Evolutionary conservation across 1,139 yeast species (phyloP).

Genomic region (Hanseniaspora sp.): DNA sequence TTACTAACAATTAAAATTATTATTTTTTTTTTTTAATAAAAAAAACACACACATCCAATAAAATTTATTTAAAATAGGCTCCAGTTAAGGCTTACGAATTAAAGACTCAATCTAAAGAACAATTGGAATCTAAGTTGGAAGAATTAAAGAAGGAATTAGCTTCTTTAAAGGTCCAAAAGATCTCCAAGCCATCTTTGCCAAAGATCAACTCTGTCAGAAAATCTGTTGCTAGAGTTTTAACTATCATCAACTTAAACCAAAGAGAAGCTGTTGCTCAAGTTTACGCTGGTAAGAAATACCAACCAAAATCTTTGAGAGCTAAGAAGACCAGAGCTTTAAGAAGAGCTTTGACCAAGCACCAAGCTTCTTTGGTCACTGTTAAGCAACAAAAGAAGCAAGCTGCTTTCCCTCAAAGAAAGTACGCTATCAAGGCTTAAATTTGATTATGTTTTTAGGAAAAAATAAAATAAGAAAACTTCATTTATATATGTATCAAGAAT

Average conservation of each 20-base stretch:
- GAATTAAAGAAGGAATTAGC: constrained; percentile 97
- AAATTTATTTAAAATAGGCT: constrained; percentile 41
- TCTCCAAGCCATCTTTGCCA: constrained; percentile 84
- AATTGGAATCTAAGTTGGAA: constrained; percentile 85
- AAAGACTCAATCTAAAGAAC: constrained; percentile 94
- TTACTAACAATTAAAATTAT: constrained; percentile 13
- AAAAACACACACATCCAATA: neutral
- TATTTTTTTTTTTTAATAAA: neutral
- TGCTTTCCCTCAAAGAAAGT: constrained; percentile 98
- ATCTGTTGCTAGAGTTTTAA: constrained; percentile 96
- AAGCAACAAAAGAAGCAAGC: constrained; percentile 84
- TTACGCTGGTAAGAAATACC: constrained; percentile 93
- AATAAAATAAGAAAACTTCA: neutral
- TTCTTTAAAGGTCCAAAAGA: constrained; percentile 90
- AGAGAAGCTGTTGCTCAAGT: constrained; percentile 91
- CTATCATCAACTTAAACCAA: constrained; percentile 93
- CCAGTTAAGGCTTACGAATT: constrained; percentile 92
- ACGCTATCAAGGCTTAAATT: constrained; percentile 92
- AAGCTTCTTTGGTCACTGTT: constrained; percentile 69
- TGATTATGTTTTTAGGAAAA: constrained; percentile 15
- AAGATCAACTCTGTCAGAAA: constrained; percentile 94
- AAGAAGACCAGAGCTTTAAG: constrained; percentile 99
- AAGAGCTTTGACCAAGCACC: constrained; percentile 86
- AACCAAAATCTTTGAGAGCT: constrained; percentile 98
- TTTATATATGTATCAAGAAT: constrained; percentile 6